Evolutionary conservation across 345 rosid species (phyloP), one percentile per base, ranked within the genome.

Genomic region (Erucastrum elatum): DNA sequence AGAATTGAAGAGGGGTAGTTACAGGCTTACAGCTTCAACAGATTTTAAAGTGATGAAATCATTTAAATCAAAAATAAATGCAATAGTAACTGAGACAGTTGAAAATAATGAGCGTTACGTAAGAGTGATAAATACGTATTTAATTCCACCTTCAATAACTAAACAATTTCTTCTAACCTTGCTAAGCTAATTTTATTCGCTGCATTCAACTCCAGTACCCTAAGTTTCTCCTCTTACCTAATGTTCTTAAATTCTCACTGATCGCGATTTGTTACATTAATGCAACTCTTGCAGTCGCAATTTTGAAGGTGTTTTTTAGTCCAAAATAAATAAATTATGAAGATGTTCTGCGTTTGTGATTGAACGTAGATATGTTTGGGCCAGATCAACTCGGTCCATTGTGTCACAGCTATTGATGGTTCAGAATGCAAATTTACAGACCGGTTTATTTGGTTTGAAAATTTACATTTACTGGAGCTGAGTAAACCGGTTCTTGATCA

Each of bases 401-500:
- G 16, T 1, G 15, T 4, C 13, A 74, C 64, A 1, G 44, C 21
- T 75, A 41, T 12, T 39, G 74, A 53, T 70, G 51, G 33, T 64
- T 64, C 46, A n/a, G 39, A 62, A 46, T 62, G 64, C n/a, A 51
- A 68, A 62, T 70, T 58, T 39, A 41, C 72, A 78, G 30, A 72
- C 67, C 31, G 41, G 56, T 29, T 71, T n/a, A 37, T 11, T 12
- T 0, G 30, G 76, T 64, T 70, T 0, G 7, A 17, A 8, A 35
- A 5, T 9, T 39, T 35, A 62, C 71, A 7, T n/a, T 41, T 26
- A 56, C 71, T 70, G 16, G 12, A 64, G 79, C 4, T 64, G 68
- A 5, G 81, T 35, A 34, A 80, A 15, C 60, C 74, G 77, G 67
- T 80, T 81, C 80, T 85, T 87, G 80, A 92, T 76, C 85, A 86